phyloP scores from a whole-genome alignment of 441 rosid species.

The Capsella rubella region DNA sequence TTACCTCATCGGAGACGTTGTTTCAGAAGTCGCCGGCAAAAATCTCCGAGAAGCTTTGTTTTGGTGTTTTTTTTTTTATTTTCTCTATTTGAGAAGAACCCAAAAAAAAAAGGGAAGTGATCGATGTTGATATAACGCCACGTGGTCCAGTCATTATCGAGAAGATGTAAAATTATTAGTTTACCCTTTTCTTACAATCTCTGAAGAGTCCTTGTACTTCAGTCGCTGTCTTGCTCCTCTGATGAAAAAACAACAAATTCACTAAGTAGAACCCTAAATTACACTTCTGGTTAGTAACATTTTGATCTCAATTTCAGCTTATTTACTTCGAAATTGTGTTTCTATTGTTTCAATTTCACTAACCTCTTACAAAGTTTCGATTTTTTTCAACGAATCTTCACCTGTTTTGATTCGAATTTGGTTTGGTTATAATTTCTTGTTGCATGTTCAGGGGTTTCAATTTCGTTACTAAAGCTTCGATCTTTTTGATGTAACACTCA shows the following conservation, averaged over 20 bases:
- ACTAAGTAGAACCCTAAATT: conserved; percentile 27
- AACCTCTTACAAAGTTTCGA: not conserved
- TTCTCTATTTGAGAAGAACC: not conserved
- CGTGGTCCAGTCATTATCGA: not conserved
- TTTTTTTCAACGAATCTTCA: not conserved
- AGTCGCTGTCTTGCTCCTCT: conserved; percentile 6
- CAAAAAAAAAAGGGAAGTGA: not conserved
- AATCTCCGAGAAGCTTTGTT: conserved; percentile 1
- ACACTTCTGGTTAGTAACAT: conserved; percentile 14
- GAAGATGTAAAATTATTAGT: not conserved
- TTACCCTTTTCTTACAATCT: not conserved
- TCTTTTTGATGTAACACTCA: conserved; percentile 7
- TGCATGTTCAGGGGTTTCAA: conserved; percentile 3
- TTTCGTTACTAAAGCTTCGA: not conserved
- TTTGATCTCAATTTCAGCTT: not conserved
- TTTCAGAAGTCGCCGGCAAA: not conserved
- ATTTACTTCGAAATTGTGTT: not conserved
- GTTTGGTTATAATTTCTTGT: conserved; percentile 1
- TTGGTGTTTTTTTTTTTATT: no score
- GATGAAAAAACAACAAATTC: not conserved
- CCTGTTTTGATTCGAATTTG: not conserved
- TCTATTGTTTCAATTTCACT: not conserved
- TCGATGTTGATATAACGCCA: not conserved
- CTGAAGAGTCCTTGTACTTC: no score
- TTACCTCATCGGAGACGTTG: conserved; percentile 11